Percentiles rank a stretch among this genome's conserved stretches.
These are phyloP conservation scores for Gloeopeniophorella convolvens DNA, from an alignment of 768 basidiomycete species.

Conservation along the genomic window DNA sequence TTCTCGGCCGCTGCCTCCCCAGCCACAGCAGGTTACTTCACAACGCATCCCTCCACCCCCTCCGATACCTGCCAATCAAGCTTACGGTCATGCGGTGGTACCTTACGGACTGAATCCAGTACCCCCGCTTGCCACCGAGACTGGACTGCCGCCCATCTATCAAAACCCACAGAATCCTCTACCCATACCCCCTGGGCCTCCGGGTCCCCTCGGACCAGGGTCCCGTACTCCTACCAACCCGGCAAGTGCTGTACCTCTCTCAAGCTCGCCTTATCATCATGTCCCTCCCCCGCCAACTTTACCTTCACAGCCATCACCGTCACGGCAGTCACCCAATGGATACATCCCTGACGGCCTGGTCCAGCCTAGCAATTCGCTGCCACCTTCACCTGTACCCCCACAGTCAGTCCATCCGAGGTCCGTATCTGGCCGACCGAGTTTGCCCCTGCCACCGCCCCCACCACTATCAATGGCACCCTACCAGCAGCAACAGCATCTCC, in stretches of 20 bases:
- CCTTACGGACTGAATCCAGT: conserved; percentile 3
- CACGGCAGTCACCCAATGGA: conserved; percentile 6
- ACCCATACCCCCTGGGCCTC: conserved; percentile 21
- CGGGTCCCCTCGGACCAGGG: conserved; percentile 19
- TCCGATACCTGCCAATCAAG: conserved; percentile 4
- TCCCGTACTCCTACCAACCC: conserved; percentile 9
- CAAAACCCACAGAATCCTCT: conserved; percentile 16
- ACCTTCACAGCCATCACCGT: conserved; percentile 12
- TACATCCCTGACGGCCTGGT: conserved; percentile 1
- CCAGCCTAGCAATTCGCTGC: conserved; percentile 20
- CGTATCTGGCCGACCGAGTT: conserved; percentile 39
- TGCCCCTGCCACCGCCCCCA: conserved; percentile 39
- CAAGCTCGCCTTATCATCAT: conserved; percentile 14
- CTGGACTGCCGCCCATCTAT: background rate
- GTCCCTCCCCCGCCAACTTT: conserved; percentile 13
- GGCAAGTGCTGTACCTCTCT: background rate
- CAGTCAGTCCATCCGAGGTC: conserved; percentile 15
- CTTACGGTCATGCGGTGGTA: conserved; percentile 6
- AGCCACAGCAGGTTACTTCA: conserved; percentile 11
- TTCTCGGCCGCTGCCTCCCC: conserved; percentile 20
- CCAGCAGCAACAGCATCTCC: conserved; percentile 27
- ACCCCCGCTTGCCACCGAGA: background rate
- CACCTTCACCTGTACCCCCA: conserved; percentile 10
- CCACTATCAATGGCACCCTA: conserved; percentile 30
- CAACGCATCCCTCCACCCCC: conserved; percentile 5